phyloP scores from a whole-genome alignment of 2,329 filamentous ascomycete species.

The Colletotrichum sp. region DNA sequence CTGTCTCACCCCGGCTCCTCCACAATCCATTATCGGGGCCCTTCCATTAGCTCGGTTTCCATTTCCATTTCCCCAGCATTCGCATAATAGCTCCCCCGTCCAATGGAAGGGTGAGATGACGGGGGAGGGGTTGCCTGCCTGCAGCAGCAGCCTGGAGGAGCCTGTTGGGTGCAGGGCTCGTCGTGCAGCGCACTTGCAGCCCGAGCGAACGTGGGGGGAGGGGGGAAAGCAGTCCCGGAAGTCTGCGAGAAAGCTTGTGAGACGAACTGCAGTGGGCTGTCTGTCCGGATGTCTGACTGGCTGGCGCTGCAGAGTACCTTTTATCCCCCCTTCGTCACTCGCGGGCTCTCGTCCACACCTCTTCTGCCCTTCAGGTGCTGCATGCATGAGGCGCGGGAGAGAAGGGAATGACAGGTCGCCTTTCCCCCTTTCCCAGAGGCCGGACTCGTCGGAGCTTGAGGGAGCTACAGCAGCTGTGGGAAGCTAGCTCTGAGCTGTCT shows the following conservation, averaged over 20 bases:
- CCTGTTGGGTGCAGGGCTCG: not conserved
- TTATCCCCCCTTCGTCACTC: not conserved
- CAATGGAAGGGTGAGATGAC: not conserved
- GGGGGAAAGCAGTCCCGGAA: not conserved
- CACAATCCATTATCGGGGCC: conserved; percentile 12
- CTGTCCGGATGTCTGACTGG: not conserved
- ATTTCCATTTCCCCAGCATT: conserved; percentile 22
- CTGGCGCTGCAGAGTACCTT: not conserved
- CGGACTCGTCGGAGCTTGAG: not conserved
- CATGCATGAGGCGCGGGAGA: not conserved
- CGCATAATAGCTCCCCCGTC: conserved; percentile 10
- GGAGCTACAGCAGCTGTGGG: not conserved
- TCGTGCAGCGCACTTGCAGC: conserved; percentile 8
- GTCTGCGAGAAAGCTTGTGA: conserved; percentile 12
- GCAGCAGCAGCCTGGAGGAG: not conserved
- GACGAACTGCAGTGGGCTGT: conserved; percentile 3
- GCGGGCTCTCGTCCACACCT: too few species aligned
- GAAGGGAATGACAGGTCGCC: not conserved
- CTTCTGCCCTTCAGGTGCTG: not conserved
- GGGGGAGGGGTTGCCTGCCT: not conserved
- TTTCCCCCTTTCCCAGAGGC: not conserved
- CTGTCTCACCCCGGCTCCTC: not conserved
- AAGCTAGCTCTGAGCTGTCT: not conserved
- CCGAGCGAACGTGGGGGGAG: conserved; percentile 10
- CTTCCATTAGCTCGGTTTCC: conserved; percentile 20